These are phyloP conservation scores for Aspergillus sparsus DNA, from an alignment of 495 filamentous ascomycete species.

Conservation along the genomic window DNA sequence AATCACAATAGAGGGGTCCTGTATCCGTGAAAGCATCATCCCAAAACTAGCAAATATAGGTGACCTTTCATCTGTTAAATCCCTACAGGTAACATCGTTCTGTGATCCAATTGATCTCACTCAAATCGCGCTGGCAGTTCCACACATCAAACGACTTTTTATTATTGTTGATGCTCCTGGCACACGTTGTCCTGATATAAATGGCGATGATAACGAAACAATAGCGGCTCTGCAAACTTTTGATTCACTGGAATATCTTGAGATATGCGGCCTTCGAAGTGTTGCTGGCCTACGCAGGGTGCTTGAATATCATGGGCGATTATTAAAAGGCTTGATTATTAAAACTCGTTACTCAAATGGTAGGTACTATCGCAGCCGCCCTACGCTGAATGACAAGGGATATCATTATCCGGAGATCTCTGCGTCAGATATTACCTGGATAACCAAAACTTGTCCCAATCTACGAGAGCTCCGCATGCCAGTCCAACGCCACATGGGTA, in stretches of 20 bases:
- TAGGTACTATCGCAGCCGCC: not conserved
- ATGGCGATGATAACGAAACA: not conserved
- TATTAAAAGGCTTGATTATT: not conserved
- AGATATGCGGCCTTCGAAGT: not conserved
- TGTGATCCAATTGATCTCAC: not conserved
- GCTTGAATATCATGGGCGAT: not conserved
- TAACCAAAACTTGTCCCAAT: not conserved
- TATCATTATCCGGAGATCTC: not conserved
- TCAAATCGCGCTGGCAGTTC: not conserved
- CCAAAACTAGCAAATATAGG: not conserved
- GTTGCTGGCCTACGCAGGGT: not conserved
- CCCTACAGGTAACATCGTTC: not conserved
- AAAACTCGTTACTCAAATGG: not conserved
- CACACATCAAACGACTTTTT: constrained; percentile 1
- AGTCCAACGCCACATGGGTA: constrained; percentile 1
- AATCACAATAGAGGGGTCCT: not conserved
- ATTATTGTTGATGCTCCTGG: not conserved
- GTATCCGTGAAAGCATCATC: not conserved
- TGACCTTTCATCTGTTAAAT: not conserved
- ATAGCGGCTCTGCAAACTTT: not conserved
- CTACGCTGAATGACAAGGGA: no score
- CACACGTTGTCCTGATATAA: not conserved
- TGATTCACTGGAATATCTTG: not conserved
- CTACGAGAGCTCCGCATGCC: constrained; percentile 9
- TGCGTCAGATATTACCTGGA: not conserved